phyloP scores from a whole-genome alignment of 2,329 filamentous ascomycete genomes.

The Cercospora sojina region DNA sequence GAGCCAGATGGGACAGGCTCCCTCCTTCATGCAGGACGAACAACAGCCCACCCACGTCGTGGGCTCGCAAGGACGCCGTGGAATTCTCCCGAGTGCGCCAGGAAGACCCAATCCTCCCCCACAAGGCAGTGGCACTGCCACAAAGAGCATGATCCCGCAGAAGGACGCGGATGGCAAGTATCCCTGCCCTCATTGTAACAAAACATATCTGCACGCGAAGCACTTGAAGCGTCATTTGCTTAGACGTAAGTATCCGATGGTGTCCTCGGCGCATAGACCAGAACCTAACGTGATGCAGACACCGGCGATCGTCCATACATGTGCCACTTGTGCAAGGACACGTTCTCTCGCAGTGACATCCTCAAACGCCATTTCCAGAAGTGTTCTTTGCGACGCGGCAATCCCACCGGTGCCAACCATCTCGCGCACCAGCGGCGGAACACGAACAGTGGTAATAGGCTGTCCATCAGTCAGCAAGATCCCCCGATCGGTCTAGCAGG shows the following conservation, averaged over 20 bases:
- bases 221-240: conserved; percentile 95
- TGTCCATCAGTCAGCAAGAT: conserved; percentile 40
- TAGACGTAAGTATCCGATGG: conserved; percentile 70
- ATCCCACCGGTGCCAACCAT: conserved; percentile 92
- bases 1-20: conserved; percentile 35
- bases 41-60: conserved; percentile 80
- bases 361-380: conserved; percentile 99
- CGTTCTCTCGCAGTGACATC: conserved; percentile 96
- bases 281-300: conserved; percentile 58
- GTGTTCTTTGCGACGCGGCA: conserved; percentile 93
- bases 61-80: conserved; percentile 87
- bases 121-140: conserved; percentile 55
- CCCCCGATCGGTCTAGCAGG: conserved; percentile 39
- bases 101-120: conserved; percentile 76
- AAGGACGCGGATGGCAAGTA: conserved; percentile 98
- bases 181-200: conserved; percentile 95
- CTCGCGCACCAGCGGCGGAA: conserved; percentile 65
- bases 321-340: conserved; percentile 96
- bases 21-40: conserved; percentile 40
- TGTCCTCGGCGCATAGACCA: neutral
- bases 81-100: conserved; percentile 86
- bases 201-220: conserved; percentile 96
- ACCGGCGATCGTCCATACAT: conserved; percentile 97
- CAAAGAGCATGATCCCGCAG: conserved; percentile 82
- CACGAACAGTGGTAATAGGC: conserved; percentile 49